A percentile compares a stretch with the other conserved stretches of the same genome.
Evolutionary conservation across 2,329 filamentous ascomycete species (phyloP).

Genomic region (Arthrobotrys megalospora): DNA sequence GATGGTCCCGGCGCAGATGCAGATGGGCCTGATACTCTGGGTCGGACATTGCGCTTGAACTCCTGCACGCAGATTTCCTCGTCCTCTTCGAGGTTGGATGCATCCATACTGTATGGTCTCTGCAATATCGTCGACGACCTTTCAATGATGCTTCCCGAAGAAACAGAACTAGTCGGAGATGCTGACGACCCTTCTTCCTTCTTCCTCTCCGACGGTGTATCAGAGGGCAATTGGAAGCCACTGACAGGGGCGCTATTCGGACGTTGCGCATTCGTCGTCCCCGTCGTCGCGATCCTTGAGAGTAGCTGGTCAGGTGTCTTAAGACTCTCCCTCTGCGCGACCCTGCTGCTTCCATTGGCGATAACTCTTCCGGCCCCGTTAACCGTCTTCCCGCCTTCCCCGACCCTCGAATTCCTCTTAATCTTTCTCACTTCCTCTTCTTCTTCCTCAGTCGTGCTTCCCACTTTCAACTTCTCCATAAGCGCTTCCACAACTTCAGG

Average conservation of each 20-base stretch:
- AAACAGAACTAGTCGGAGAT: constrained; percentile 11
- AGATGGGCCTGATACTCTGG: constrained; percentile 25
- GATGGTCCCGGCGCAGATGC: constrained; percentile 7
- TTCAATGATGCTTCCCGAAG: constrained; percentile 14
- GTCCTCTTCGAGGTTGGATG: constrained; percentile 38
- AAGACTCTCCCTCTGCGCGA: constrained; percentile 46
- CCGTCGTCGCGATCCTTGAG: constrained; percentile 57
- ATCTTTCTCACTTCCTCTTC: constrained; percentile 31
- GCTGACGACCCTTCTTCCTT: constrained; percentile 6
- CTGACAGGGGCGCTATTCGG: constrained; percentile 51
- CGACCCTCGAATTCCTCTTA: constrained; percentile 23
- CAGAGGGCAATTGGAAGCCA: constrained; percentile 38
- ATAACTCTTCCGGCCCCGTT: constrained; percentile 29
- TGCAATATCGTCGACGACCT: constrained; percentile 23
- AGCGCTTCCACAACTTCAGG: constrained; percentile 49
- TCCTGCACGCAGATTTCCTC: constrained; percentile 37
- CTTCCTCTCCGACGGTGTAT: not conserved
- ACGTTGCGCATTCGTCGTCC: constrained; percentile 54
- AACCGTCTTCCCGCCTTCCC: not conserved
- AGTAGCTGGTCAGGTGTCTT: constrained; percentile 42
- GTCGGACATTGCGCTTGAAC: constrained; percentile 49
- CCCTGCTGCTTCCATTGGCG: constrained; percentile 33
- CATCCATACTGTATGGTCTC: constrained; percentile 54
- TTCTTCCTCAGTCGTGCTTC: constrained; percentile 56
- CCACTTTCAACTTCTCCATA: constrained; percentile 58